Conservation (phyloP, 805 yeast genomes). For the Metschnikowia bowlesiae region DNA sequence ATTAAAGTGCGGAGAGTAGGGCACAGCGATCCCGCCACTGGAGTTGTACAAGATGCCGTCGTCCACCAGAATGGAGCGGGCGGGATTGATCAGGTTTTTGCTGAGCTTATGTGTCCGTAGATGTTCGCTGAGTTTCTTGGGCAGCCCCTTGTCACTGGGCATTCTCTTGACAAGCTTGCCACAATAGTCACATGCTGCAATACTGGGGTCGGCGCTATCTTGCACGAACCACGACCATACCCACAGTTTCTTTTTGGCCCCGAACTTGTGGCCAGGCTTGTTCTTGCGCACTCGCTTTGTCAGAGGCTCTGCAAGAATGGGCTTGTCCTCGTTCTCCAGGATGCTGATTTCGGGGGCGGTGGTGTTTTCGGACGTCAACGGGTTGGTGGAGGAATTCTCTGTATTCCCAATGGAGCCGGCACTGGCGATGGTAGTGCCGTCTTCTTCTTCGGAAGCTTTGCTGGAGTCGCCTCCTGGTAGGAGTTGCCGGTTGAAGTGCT, state of each 20-base stretch:
- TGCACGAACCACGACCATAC: slow-evolving; percentile 62
- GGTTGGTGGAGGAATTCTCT: neutral
- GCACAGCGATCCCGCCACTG: slow-evolving; percentile 29
- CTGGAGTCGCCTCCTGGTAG: neutral
- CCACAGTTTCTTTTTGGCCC: slow-evolving; percentile 61
- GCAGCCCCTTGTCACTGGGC: slow-evolving; percentile 53
- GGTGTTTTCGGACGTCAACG: neutral
- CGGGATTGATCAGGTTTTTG: slow-evolving; percentile 36
- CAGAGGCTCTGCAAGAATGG: neutral
- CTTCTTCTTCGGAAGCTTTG: neutral
- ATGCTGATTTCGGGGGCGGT: neutral
- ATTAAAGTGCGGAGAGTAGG: slow-evolving; percentile 6
- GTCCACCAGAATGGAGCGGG: slow-evolving; percentile 37
- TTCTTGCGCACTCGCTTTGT: slow-evolving; percentile 34
- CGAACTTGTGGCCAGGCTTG: slow-evolving; percentile 53
- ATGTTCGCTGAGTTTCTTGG: slow-evolving; percentile 56
- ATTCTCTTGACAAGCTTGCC: slow-evolving; percentile 46
- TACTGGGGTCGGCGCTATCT: slow-evolving; percentile 42
- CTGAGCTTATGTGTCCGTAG: slow-evolving; percentile 49
- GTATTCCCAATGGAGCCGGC: slow-evolving; percentile 1
- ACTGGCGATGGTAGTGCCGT: neutral
- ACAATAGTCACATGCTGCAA: slow-evolving; percentile 54
- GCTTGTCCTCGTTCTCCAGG: slow-evolving; percentile 1
- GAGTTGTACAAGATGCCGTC: slow-evolving; percentile 33
- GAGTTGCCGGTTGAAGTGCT: slow-evolving; percentile 7